Base-by-base conservation (phyloP, 2,329 filamentous ascomycete genomes). In the Seiridium cupressi region DNA sequence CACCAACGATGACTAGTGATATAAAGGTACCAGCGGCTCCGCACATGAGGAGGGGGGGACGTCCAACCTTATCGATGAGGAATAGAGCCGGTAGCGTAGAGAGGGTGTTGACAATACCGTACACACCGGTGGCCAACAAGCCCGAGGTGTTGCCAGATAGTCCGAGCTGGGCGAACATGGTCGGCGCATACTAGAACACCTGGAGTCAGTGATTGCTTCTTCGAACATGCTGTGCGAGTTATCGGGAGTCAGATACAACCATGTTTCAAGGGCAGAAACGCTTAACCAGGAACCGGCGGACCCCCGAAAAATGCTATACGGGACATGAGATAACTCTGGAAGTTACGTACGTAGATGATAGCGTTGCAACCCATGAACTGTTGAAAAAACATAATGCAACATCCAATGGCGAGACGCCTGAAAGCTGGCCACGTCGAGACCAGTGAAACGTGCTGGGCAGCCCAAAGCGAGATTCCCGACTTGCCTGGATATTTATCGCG, bases 111-210 rank as follows among this genome's bases (percentile, higher is more conserved):
- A 83, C 78, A 36, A 86, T 81, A 13, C 84, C 84, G 26, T 82
- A 81, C 0, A 87, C 83, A 5, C 84, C 84, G 1, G 84, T 86
- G 1, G 84, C 84, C 10, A 86, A 72, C 0, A 87, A 74, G 0
- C 66, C 51, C 62, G 80, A 71, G 62, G 81, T 73, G 53, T 80
- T 79, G 3, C 70, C 70, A 0, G 70, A 69, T 0, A 81, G 69
- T 0, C 80, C 80, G 1, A 82, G 66, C 51, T 77, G 74, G 0
- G 60, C 65, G 63, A 81, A 81, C 13, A 81, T 79, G 1, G 72
- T 79, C 0, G 79, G 79, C 0, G 78, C 77, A 57, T 81, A 81
- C 47, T 49, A 32, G 5, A 10, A 11, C 2, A 9, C 35, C 47
- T 8, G 35, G 26, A 49, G 47, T 49, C 47, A 49, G 47, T 31